These are phyloP conservation scores for Linum usitatissimum DNA, from an alignment of 345 rosid species.

Conservation along the genomic window DNA sequence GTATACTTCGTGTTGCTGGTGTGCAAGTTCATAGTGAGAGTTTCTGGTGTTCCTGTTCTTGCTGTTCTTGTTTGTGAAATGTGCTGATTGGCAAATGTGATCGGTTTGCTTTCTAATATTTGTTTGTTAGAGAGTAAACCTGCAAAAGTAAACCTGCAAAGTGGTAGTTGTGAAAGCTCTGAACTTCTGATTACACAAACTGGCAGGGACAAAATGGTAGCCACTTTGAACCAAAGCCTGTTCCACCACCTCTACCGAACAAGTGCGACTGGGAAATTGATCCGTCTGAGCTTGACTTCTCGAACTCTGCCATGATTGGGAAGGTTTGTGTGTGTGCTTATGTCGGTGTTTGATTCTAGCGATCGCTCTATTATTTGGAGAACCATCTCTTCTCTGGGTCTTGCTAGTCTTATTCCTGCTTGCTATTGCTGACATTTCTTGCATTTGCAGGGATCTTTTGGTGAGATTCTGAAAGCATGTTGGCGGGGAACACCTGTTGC, in stretches of 20 bases:
- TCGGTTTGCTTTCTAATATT: background rate
- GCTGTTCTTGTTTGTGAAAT: background rate
- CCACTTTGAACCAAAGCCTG: conserved; percentile 94
- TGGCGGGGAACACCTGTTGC: conserved; percentile 99
- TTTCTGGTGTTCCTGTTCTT: background rate
- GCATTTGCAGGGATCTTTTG: conserved; percentile 77
- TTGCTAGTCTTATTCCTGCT: background rate
- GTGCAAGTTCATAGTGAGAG: background rate
- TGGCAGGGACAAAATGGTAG: conserved; percentile 96
- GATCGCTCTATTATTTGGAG: background rate
- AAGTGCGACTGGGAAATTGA: conserved; percentile 99
- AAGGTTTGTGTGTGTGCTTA: conserved; percentile 41
- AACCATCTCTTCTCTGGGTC: background rate
- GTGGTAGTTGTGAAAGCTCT: background rate
- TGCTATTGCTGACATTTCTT: conserved; percentile 5
- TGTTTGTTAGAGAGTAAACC: background rate
- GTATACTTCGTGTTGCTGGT: background rate
- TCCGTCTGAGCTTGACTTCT: conserved; percentile 87
- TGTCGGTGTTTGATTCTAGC: no score
- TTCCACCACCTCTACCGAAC: conserved; percentile 85
- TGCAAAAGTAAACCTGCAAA: background rate
- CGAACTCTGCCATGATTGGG: conserved; percentile 65
- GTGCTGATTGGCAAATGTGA: background rate
- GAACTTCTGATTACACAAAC: conserved; percentile 13
- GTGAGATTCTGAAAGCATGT: conserved; percentile 83